These are phyloP conservation scores for Neospermospora avenae DNA, from an alignment of 2,329 filamentous ascomycete genomes.

Conservation along the genomic window DNA sequence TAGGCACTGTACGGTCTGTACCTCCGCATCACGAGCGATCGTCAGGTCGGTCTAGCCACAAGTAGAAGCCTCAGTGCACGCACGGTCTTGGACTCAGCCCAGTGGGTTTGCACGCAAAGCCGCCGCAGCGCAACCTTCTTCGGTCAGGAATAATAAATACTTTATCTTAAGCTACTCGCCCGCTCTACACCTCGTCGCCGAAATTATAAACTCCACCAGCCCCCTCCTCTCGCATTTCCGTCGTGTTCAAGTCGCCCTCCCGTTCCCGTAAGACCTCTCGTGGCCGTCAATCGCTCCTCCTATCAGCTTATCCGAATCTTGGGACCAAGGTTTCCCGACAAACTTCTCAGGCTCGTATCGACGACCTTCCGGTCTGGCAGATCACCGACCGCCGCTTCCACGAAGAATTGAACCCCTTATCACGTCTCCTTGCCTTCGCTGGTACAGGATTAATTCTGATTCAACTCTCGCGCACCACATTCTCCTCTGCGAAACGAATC, in stretches of 20 bases:
- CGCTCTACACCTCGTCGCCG: slow-evolving; percentile 3
- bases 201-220: neutral
- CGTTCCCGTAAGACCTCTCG: neutral
- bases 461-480: slow-evolving; percentile 5
- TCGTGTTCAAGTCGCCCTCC: neutral
- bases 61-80: slow-evolving; percentile 9
- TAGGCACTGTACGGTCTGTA: no score
- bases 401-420: slow-evolving; percentile 9
- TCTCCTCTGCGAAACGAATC: slow-evolving; percentile 1
- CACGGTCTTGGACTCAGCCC: slow-evolving; percentile 25
- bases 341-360: slow-evolving; percentile 27
- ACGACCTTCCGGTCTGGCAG: slow-evolving; percentile 17
- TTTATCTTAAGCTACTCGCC: no score
- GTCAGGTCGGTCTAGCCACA: slow-evolving; percentile 11
- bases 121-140: slow-evolving; percentile 1
- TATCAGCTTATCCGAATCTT: slow-evolving; percentile 23
- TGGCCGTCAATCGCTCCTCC: slow-evolving; percentile 1
- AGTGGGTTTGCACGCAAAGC: slow-evolving; percentile 14
- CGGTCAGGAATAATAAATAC: slow-evolving; percentile 8
- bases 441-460: slow-evolving; percentile 26
- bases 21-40: slow-evolving; percentile 8
- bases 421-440: slow-evolving; percentile 19
- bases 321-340: slow-evolving; percentile 8
- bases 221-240: neutral
- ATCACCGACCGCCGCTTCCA: slow-evolving; percentile 5